Evolutionary conservation across 805 yeast species (phyloP).

Genomic region (Ogataea paradorogensis): DNA sequence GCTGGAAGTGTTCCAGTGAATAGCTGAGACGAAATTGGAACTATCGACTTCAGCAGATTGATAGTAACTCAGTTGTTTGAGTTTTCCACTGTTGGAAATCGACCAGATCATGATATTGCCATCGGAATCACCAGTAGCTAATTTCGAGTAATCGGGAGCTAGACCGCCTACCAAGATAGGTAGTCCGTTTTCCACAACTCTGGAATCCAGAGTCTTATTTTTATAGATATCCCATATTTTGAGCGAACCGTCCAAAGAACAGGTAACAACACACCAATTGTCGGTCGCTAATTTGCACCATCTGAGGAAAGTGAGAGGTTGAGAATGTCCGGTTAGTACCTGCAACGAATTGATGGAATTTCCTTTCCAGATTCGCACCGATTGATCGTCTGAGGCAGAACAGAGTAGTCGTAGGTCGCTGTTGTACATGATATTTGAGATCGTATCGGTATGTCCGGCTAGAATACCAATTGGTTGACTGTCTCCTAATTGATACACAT

Average conservation of each 20-base stretch:
- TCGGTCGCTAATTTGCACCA: conserved; percentile 46
- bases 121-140: conserved; percentile 65
- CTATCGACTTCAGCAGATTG: conserved; percentile 22
- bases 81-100: conserved; percentile 20
- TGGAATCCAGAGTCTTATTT: conserved; percentile 38
- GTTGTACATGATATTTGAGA: conserved; percentile 57
- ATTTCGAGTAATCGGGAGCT: conserved; percentile 45
- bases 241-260: conserved; percentile 69
- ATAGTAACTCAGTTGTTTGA: conserved; percentile 21
- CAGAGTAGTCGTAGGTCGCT: conserved; percentile 51
- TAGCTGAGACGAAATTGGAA: conserved; percentile 20
- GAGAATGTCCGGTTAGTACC: conserved; percentile 51
- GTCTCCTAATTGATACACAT: conserved; percentile 52
- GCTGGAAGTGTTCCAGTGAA: conserved; percentile 27
- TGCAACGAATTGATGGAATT: conserved; percentile 51
- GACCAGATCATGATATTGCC: conserved; percentile 59
- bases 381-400: conserved; percentile 75
- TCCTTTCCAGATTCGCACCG: conserved; percentile 74
- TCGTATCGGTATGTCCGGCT: conserved; percentile 62
- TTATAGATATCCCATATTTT: conserved; percentile 61
- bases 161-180: conserved; percentile 55
- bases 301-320: conserved; percentile 51
- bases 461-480: conserved; percentile 48
- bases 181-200: conserved; percentile 42
- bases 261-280: conserved; percentile 40